phyloP scores from a whole-genome alignment of 768 basidiomycete genomes.

The Nidularia pulvinata region DNA sequence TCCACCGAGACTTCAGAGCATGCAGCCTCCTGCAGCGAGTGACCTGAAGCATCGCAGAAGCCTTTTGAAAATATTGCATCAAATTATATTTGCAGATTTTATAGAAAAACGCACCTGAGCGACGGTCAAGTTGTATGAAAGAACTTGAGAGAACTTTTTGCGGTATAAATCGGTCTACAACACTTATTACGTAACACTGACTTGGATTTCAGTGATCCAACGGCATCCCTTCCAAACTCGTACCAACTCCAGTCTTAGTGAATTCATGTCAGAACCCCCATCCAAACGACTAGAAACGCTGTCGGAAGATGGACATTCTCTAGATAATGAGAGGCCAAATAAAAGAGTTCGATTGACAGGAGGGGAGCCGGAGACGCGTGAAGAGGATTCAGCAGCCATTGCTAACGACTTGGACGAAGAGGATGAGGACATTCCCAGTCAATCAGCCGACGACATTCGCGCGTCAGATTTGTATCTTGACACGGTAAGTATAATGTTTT shows the following conservation, averaged over 20 bases:
- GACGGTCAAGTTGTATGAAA: no score
- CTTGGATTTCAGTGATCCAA: no score
- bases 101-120: no score
- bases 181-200: no score
- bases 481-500: constrained; percentile 56
- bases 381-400: constrained; percentile 1
- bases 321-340: constrained; percentile 23
- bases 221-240: background rate
- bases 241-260: constrained; percentile 4
- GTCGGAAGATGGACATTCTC: constrained; percentile 3
- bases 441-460: constrained; percentile 29
- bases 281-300: constrained; percentile 6
- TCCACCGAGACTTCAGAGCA: no score
- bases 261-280: constrained; percentile 5
- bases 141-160: no score
- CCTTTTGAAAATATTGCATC: no score
- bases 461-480: constrained; percentile 93
- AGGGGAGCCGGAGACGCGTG: constrained; percentile 1
- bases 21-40: no score
- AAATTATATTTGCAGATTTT: no score
- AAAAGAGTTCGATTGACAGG: constrained; percentile 27
- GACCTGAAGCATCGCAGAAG: no score
- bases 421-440: constrained; percentile 22
- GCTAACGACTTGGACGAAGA: constrained; percentile 21
- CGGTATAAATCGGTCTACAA: no score